phyloP scores from a whole-genome alignment of 257 asterid species.

The Asclepias syriaca region DNA sequence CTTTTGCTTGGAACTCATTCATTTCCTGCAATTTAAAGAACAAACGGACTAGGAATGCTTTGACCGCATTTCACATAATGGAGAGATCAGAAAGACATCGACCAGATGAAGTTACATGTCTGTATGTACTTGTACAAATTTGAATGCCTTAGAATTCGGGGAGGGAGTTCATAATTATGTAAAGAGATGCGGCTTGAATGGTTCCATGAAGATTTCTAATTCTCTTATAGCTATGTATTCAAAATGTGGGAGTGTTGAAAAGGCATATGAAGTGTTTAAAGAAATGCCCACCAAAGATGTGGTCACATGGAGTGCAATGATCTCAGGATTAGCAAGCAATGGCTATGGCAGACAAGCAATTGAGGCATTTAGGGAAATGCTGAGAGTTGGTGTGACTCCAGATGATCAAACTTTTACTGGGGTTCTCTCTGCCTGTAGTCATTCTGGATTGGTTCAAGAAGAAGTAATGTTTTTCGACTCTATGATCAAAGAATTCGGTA shows the following conservation, averaged over 20 bases:
- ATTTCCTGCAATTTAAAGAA: constrained; percentile 50
- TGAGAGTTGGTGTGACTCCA: constrained; percentile 44
- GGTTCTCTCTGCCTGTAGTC: constrained; percentile 76
- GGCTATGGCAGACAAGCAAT: constrained; percentile 73
- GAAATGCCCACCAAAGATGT: constrained; percentile 38
- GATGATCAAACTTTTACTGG: constrained; percentile 67
- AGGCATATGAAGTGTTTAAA: constrained; percentile 55
- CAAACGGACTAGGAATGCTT: constrained; percentile 46
- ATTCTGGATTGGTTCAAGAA: constrained; percentile 57
- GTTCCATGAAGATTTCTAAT: constrained; percentile 41
- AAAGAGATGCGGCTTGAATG: constrained; percentile 29
- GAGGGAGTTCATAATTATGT: constrained; percentile 47
- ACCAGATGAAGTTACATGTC: constrained; percentile 74
- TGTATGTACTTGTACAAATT: constrained; percentile 63
- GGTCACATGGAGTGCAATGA: constrained; percentile 76
- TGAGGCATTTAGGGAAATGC: constrained; percentile 68
- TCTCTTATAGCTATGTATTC: constrained; percentile 75
- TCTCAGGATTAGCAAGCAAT: constrained; percentile 74
- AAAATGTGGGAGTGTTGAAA: constrained; percentile 62
- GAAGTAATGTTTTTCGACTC: constrained; percentile 46
- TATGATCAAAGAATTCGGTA: constrained; percentile 49
- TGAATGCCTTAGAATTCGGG: constrained; percentile 68
- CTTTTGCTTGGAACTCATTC: constrained; percentile 73
- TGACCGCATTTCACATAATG: constrained; percentile 60
- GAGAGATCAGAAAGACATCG: constrained; percentile 29